Evolutionary conservation across 495 filamentous ascomycete genomes (phyloP).

Genomic region (Neurospora tetraspora): DNA sequence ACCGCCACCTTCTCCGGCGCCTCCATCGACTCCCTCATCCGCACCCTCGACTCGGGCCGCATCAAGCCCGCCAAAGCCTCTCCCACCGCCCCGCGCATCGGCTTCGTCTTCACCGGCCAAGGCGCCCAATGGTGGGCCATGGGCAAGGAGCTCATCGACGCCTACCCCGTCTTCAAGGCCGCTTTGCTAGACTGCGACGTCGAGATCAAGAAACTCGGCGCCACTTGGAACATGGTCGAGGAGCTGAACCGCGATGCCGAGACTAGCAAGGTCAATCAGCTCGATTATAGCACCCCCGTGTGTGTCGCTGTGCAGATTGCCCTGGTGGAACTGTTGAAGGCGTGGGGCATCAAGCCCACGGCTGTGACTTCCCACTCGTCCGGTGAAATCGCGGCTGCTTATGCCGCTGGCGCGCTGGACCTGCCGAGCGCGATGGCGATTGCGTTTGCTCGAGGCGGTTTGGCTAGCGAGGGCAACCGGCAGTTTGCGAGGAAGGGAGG

Average conservation of each 20-base stretch:
- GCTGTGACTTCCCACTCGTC: constrained; percentile 52
- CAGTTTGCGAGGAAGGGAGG: constrained; percentile 20
- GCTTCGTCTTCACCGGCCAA: constrained; percentile 35
- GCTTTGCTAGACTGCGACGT: constrained; percentile 19
- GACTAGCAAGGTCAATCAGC: constrained; percentile 15
- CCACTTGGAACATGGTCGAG: constrained; percentile 15
- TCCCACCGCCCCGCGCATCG: constrained; percentile 2
- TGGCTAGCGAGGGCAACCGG: constrained; percentile 15
- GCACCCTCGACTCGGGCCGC: constrained; percentile 12
- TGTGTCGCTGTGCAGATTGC: constrained; percentile 43
- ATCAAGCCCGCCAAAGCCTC: constrained; percentile 7
- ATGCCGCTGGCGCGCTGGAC: constrained; percentile 32
- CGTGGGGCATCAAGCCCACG: constrained; percentile 39
- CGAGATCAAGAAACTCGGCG: constrained; percentile 22
- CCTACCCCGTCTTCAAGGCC: constrained; percentile 20
- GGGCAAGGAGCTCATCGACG: constrained; percentile 37
- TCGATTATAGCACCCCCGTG: constrained; percentile 30
- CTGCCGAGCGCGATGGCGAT: constrained; percentile 37
- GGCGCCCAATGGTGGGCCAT: constrained; percentile 47
- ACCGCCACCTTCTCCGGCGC: constrained; percentile 6
- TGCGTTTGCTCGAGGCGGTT: constrained; percentile 27
- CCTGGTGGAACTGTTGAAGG: constrained; percentile 41
- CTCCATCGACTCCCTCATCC: constrained; percentile 5
- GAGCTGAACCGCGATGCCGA: constrained; percentile 1
- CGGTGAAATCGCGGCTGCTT: constrained; percentile 53